Percentiles rank a stretch among this genome's conserved stretches.
phyloP scores from a whole-genome alignment of 2,329 filamentous ascomycete species.

The Xylaria sp. region DNA sequence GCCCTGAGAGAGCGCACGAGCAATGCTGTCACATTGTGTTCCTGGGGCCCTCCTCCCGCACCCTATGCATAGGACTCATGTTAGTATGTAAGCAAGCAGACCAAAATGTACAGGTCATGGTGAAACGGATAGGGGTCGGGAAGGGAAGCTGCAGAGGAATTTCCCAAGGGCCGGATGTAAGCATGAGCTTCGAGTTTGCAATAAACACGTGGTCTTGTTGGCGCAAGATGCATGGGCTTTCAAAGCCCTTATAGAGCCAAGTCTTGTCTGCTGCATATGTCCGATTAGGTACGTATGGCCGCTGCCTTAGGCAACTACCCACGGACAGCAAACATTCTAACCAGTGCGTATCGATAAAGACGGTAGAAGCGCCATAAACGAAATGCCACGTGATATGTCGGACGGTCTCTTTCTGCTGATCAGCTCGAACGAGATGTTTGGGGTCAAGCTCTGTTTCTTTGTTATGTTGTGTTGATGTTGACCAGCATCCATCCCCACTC shows the following conservation, averaged over 20 bases:
- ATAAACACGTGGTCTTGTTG: slow-evolving; percentile 14
- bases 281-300: slow-evolving; percentile 17
- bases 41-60: slow-evolving; percentile 86
- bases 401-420: slow-evolving; percentile 3
- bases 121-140: background rate
- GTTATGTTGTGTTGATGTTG: background rate
- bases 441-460: slow-evolving; percentile 4
- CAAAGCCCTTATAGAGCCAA: background rate
- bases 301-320: background rate
- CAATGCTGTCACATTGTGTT: slow-evolving; percentile 90
- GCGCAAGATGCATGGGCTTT: slow-evolving; percentile 7
- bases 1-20: slow-evolving; percentile 84
- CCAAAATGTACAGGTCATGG: background rate
- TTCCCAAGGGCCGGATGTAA: background rate
- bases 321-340: slow-evolving; percentile 38
- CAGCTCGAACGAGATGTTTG: slow-evolving; percentile 1
- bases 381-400: slow-evolving; percentile 41
- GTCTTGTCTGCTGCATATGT: slow-evolving; percentile 28
- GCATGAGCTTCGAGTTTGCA: slow-evolving; percentile 2
- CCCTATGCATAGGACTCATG: slow-evolving; percentile 64
- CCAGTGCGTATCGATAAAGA: slow-evolving; percentile 30
- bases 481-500: slow-evolving; percentile 3
- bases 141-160: background rate
- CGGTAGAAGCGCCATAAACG: slow-evolving; percentile 28
- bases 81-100: slow-evolving; percentile 27